Base-by-base conservation (phyloP, 768 basidiomycete genomes). In the Krasilnikovozyma curviuscula region DNA sequence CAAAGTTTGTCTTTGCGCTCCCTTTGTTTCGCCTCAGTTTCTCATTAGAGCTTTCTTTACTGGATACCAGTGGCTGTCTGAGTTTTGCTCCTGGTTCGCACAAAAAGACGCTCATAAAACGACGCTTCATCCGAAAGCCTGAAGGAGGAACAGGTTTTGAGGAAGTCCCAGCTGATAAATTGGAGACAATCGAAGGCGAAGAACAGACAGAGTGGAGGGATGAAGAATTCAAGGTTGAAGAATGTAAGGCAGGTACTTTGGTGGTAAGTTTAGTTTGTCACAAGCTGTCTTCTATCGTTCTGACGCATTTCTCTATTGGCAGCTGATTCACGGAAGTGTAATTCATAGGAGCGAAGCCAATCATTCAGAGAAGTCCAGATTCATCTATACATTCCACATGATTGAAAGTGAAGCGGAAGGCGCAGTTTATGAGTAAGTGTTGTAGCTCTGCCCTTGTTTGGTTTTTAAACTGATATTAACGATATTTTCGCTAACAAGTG, bases 261-360 rank as follows among this genome's bases (percentile, higher is more conserved):
- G 56, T 37, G 49, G 54, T 52, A 43, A 49, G 48, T 31, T 16
- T 30, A 33, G 10, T 25, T 12, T 23, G 18, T 8, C 31, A 14
- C 24, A n/a, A n/a, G n/a, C 16, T 19, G 8, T 28, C 18, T 27
- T 21, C 3, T 28, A 34, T 18, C 16, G 33, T 9, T 18, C 25
- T 16, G 18, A 7, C 47, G 40, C 28, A 28, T 33, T 44, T 33
- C 35, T 30, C 35, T 50, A 24, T 37, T 31, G 24, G 21, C 34
- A 19, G 7, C 12, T 39, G 40, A 28, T 18, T 33, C 24, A 47
- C 23, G 64, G 64, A 0, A 59, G 74, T 19, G 85, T 95, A 2
- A 66, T 93, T 52, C 93, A 98, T 67, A 86, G 85, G 61, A 85
- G 83, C 0, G 83, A 84, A 60, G 74, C 75, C 46, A 98, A 98